Conservation (phyloP, 768 basidiomycete species). For the Suillus hirtellus region DNA sequence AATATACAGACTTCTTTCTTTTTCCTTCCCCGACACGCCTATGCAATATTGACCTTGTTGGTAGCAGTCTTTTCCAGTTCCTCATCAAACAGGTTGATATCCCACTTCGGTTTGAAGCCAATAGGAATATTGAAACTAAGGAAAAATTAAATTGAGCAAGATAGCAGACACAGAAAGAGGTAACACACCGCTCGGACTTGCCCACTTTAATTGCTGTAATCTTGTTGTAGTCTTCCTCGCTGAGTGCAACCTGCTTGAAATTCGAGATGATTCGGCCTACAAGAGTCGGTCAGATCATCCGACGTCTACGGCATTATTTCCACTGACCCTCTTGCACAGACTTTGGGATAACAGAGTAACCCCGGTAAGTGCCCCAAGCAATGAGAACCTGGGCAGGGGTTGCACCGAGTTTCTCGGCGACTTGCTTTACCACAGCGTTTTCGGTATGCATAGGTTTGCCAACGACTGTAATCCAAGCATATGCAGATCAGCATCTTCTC, state of each 20-base stretch:
- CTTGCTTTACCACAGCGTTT: slow-evolving; percentile 55
- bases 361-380: slow-evolving; percentile 76
- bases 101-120: no score
- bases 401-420: slow-evolving; percentile 63
- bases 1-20: no score
- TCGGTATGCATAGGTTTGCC: slow-evolving; percentile 70
- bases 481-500: neutral
- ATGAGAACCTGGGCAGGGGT: slow-evolving; percentile 82
- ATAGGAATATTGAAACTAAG: no score
- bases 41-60: no score
- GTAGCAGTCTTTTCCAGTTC: no score
- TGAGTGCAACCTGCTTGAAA: slow-evolving; percentile 72
- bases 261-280: slow-evolving; percentile 69
- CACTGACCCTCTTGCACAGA: slow-evolving; percentile 57
- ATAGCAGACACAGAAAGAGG: neutral
- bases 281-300: neutral
- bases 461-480: slow-evolving; percentile 40
- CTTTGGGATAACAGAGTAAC: slow-evolving; percentile 85
- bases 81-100: no score
- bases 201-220: slow-evolving; percentile 40
- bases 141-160: no score
- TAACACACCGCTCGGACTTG: slow-evolving; percentile 35
- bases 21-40: no score
- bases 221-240: slow-evolving; percentile 64
- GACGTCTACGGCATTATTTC: slow-evolving; percentile 7